Conservation (phyloP, 352 stramenopile genomes). For the Phytophthora syringae region DNA sequence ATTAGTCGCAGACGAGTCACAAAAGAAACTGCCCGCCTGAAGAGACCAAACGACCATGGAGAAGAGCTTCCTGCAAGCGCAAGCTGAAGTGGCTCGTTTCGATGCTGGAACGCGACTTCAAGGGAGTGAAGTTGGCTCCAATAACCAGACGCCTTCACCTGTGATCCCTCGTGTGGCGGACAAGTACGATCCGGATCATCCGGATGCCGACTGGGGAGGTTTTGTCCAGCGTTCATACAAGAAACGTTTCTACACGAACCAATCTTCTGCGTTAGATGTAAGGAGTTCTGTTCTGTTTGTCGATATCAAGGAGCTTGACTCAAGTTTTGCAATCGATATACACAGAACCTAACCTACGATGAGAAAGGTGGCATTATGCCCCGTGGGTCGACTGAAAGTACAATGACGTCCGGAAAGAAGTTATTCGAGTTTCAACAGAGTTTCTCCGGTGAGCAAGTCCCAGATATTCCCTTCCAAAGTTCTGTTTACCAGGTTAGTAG, state of each 20-base stretch:
- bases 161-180: conserved; percentile 61
- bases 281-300: neutral
- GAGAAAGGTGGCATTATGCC: conserved; percentile 69
- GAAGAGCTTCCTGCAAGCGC: conserved; percentile 48
- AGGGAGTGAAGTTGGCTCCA: neutral
- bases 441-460: conserved; percentile 42
- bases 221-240: conserved; percentile 71
- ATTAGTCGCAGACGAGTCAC: conserved; percentile 35
- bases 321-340: neutral
- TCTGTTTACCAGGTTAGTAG: conserved; percentile 65
- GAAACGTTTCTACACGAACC: conserved; percentile 63
- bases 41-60: conserved; percentile 39
- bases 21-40: conserved; percentile 21
- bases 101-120: conserved; percentile 18
- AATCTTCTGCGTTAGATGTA: conserved; percentile 51
- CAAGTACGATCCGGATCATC: conserved; percentile 78
- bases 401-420: conserved; percentile 47
- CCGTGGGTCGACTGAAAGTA: conserved; percentile 18
- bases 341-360: conserved; percentile 61
- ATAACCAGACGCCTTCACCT: conserved; percentile 25
- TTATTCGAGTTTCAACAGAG: conserved; percentile 65
- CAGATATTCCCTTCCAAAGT: conserved; percentile 68
- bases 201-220: conserved; percentile 78
- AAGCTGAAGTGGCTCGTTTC: conserved; percentile 46
- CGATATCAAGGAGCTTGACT: too few relatives aligned